These are phyloP conservation scores for Allium sativum DNA, from an alignment of 106 monocot species.

Conservation along the genomic window DNA sequence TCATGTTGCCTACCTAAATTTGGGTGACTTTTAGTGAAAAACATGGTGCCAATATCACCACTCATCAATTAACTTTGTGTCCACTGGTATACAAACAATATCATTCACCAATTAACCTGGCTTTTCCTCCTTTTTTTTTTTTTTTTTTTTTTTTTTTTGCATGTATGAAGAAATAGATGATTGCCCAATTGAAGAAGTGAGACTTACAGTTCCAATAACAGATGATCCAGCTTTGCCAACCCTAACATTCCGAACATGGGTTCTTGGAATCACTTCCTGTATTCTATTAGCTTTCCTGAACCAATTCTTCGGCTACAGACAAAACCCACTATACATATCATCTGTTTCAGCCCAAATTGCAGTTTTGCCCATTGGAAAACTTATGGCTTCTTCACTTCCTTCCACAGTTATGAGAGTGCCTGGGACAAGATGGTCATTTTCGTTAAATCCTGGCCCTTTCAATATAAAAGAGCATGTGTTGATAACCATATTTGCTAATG, in stretches of 20 bases:
- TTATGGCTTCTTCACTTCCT: slow-evolving; percentile 18
- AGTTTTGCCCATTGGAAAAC: slow-evolving; percentile 14
- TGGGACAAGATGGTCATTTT: slow-evolving; percentile 4
- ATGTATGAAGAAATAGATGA: slow-evolving; percentile 4
- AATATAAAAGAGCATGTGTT: slow-evolving; percentile 24
- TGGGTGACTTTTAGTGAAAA: too few species aligned
- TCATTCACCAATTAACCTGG: too few species aligned
- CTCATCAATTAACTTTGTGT: too few species aligned
- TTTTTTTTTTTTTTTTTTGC: background rate
- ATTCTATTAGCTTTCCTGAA: slow-evolving; percentile 17
- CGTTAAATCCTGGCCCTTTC: slow-evolving; percentile 25
- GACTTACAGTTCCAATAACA: slow-evolving; percentile 17
- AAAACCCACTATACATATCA: slow-evolving; percentile 16
- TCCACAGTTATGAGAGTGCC: background rate
- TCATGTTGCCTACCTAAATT: too few species aligned
- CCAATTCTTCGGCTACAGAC: slow-evolving; percentile 17
- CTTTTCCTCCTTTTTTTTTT: background rate
- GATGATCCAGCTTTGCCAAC: slow-evolving; percentile 17
- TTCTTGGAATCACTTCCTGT: slow-evolving; percentile 16
- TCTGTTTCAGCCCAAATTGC: slow-evolving; percentile 21
- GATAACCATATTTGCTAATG: slow-evolving; percentile 8
- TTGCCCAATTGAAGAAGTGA: slow-evolving; percentile 17
- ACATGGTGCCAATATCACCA: too few species aligned
- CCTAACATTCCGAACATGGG: slow-evolving; percentile 20
- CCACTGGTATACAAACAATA: too few species aligned